phyloP scores from a whole-genome alignment of 768 basidiomycete species.

The Boletus edulis region DNA sequence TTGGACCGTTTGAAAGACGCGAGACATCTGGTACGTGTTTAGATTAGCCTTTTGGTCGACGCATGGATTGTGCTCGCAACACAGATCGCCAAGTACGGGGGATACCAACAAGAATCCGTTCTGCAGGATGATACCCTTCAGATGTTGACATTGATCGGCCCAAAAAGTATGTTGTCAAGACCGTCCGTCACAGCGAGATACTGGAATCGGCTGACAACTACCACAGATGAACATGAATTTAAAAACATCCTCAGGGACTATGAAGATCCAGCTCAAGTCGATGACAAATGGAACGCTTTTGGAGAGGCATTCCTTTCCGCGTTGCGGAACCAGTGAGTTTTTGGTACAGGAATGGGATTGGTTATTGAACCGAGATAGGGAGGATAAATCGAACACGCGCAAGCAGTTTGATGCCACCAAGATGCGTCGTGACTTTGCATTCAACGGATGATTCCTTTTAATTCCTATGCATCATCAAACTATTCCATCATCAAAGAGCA shows the following conservation, averaged over 20 bases:
- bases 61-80: neutral
- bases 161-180: constrained; percentile 12
- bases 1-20: constrained; percentile 18
- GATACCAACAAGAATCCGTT: constrained; percentile 7
- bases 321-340: constrained; percentile 17
- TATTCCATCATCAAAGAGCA: neutral
- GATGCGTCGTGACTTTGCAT: constrained; percentile 35
- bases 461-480: neutral
- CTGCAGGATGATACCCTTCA: constrained; percentile 27
- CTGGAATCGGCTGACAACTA: neutral
- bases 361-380: neutral
- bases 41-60: neutral
- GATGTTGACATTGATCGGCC: constrained; percentile 17
- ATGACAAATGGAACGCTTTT: constrained; percentile 20
- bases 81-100: constrained; percentile 15
- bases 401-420: constrained; percentile 21
- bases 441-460: constrained; percentile 16
- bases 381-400: neutral
- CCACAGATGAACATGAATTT: constrained; percentile 15
- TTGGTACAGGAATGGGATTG: neutral
- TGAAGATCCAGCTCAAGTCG: constrained; percentile 11
- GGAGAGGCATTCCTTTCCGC: constrained; percentile 20
- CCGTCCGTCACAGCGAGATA: no score
- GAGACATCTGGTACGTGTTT: constrained; percentile 18
- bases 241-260: constrained; percentile 14